Conservation (phyloP, 805 yeast species). For the Saturnispora sanitii region DNA sequence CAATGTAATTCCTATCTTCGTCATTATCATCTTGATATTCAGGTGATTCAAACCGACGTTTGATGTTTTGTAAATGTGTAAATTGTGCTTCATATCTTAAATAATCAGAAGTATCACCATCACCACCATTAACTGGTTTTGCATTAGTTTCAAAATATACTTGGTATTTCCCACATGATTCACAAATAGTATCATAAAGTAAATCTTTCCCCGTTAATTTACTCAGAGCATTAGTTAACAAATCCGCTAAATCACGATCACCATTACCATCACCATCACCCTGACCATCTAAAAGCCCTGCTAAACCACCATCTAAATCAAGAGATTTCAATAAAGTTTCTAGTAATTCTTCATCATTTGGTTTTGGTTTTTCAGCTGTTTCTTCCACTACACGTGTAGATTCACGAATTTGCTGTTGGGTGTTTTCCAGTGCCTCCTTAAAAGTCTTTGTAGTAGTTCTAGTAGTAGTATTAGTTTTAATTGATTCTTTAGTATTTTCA, state of each 20-base stretch:
- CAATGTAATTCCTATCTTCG: conserved; percentile 40
- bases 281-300: conserved; percentile 1
- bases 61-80: conserved; percentile 48
- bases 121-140: conserved; percentile 19
- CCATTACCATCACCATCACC: conserved; percentile 7
- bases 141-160: conserved; percentile 51
- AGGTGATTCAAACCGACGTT: conserved; percentile 55
- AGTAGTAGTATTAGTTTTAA: conserved; percentile 29
- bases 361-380: conserved; percentile 28
- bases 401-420: conserved; percentile 70
- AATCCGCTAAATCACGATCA: conserved; percentile 25
- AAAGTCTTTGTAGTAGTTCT: conserved; percentile 27
- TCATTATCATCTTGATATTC: conserved; percentile 45
- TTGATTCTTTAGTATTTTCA: conserved; percentile 25
- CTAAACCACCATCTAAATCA: conserved; percentile 19
- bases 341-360: conserved; percentile 38
- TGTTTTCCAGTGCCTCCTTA: conserved; percentile 67
- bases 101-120: conserved; percentile 22
- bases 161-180: conserved; percentile 63
- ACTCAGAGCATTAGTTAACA: conserved; percentile 64
- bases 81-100: conserved; percentile 53
- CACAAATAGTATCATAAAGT: conserved; percentile 80
- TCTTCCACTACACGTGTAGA: conserved; percentile 66
- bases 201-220: conserved; percentile 80
- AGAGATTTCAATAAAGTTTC: conserved; percentile 61